Conservation (phyloP, 257 asterid species). For the Mentha longifolia region DNA sequence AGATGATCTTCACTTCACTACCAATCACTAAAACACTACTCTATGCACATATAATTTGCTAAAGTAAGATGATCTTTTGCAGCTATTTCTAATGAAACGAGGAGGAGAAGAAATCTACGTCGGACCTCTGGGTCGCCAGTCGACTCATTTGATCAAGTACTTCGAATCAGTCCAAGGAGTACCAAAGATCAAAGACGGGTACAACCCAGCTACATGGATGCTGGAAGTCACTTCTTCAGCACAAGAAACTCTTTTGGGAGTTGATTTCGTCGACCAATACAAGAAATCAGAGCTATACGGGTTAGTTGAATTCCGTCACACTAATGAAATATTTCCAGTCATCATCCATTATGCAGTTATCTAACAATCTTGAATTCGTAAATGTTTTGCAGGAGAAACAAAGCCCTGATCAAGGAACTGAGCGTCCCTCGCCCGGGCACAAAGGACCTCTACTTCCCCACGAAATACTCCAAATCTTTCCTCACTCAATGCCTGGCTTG, state of each 20-base stretch:
- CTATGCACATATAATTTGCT: too few species aligned
- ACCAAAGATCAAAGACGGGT: constrained; percentile 56
- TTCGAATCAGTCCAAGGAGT: constrained; percentile 57
- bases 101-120: constrained; percentile 65
- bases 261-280: constrained; percentile 52
- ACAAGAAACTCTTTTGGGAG: constrained; percentile 53
- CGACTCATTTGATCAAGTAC: constrained; percentile 49
- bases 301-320: constrained; percentile 34
- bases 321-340: background rate
- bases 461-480: constrained; percentile 70
- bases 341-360: background rate
- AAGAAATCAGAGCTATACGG: constrained; percentile 51
- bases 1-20: background rate
- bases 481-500: constrained; percentile 76
- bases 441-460: constrained; percentile 58
- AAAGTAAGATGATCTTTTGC: too few species aligned
- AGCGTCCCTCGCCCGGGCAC: constrained; percentile 74
- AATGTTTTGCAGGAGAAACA: constrained; percentile 67
- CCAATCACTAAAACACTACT: too few species aligned
- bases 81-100: constrained; percentile 62
- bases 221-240: constrained; percentile 63
- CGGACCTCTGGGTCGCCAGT: constrained; percentile 58
- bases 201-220: constrained; percentile 85
- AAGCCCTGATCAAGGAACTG: constrained; percentile 61
- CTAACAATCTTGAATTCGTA: background rate